phyloP scores from a whole-genome alignment of 2,329 filamentous ascomycete species.

The Colletotrichum orbiculare region DNA sequence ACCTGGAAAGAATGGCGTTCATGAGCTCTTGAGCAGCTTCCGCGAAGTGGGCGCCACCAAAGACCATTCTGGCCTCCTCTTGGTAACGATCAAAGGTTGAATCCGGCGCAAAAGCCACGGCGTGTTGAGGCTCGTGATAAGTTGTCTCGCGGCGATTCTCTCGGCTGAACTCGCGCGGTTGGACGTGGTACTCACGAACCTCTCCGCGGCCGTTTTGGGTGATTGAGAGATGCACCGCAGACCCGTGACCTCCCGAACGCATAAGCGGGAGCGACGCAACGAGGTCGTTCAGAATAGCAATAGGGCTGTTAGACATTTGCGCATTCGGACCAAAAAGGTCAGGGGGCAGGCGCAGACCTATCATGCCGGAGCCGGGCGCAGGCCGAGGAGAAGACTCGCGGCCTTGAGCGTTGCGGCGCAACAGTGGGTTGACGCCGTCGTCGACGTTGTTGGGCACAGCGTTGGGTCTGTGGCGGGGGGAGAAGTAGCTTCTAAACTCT shows the following conservation, averaged over 20 bases:
- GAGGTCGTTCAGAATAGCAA: constrained; percentile 66
- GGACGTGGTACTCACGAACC: constrained; percentile 62
- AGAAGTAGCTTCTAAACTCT: constrained; percentile 62
- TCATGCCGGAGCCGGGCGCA: constrained; percentile 59
- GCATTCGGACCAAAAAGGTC: constrained; percentile 53
- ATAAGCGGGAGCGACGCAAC: constrained; percentile 65
- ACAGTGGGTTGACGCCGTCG: constrained; percentile 87
- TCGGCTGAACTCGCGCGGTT: constrained; percentile 54
- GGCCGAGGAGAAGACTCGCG: constrained; percentile 61
- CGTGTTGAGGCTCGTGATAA: constrained; percentile 74
- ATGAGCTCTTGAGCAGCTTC: constrained; percentile 78
- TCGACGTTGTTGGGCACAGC: constrained; percentile 70
- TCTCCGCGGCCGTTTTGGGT: constrained; percentile 61
- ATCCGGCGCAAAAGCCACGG: constrained; percentile 78
- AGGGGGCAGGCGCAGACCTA: constrained; percentile 64
- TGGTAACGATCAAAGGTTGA: constrained; percentile 84
- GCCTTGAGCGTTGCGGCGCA: constrained; percentile 69
- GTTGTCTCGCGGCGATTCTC: constrained; percentile 61
- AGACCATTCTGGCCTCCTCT: constrained; percentile 90
- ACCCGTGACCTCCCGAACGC: constrained; percentile 49
- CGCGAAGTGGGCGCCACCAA: constrained; percentile 69
- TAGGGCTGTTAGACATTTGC: constrained; percentile 60
- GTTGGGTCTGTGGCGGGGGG: constrained; percentile 64
- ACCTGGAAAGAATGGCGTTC: constrained; percentile 74
- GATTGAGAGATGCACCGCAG: constrained; percentile 70